These are phyloP conservation scores for Mortierella antarctica DNA, from an alignment of 192 early-diverging fungal species.

Conservation along the genomic window DNA sequence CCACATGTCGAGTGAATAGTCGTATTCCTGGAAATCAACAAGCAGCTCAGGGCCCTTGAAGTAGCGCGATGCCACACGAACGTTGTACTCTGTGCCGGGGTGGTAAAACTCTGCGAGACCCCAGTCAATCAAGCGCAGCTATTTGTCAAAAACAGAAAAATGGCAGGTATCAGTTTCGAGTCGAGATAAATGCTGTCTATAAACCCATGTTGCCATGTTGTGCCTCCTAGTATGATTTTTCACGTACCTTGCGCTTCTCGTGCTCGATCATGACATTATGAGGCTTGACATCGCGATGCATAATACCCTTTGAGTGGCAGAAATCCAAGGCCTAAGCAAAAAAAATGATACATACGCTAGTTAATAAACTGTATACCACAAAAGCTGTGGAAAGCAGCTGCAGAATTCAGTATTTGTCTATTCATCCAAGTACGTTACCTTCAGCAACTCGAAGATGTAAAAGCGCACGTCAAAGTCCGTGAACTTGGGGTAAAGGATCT, in stretches of 20 bases:
- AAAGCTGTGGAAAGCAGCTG: background rate
- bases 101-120: slow-evolving; percentile 99
- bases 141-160: slow-evolving; percentile 13
- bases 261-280: slow-evolving; percentile 99
- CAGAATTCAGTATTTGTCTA: background rate
- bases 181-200: background rate
- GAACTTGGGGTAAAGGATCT: slow-evolving; percentile 93
- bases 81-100: slow-evolving; percentile 96
- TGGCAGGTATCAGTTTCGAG: background rate
- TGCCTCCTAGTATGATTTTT: background rate
- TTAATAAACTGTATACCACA: background rate
- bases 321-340: slow-evolving; percentile 88
- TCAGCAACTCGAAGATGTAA: slow-evolving; percentile 97
- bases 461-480: slow-evolving; percentile 95
- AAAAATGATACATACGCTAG: slow-evolving; percentile 1
- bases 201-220: background rate
- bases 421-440: slow-evolving; percentile 60
- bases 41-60: slow-evolving; percentile 99
- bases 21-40: slow-evolving; percentile 98
- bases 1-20: slow-evolving; percentile 99
- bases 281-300: slow-evolving; percentile 99
- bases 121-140: slow-evolving; percentile 98
- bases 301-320: slow-evolving; percentile 98
- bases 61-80: slow-evolving; percentile 97
- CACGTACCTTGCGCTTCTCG: slow-evolving; percentile 79